phyloP scores from a whole-genome alignment of 2,329 filamentous ascomycete genomes.

The Hortaea sp. region DNA sequence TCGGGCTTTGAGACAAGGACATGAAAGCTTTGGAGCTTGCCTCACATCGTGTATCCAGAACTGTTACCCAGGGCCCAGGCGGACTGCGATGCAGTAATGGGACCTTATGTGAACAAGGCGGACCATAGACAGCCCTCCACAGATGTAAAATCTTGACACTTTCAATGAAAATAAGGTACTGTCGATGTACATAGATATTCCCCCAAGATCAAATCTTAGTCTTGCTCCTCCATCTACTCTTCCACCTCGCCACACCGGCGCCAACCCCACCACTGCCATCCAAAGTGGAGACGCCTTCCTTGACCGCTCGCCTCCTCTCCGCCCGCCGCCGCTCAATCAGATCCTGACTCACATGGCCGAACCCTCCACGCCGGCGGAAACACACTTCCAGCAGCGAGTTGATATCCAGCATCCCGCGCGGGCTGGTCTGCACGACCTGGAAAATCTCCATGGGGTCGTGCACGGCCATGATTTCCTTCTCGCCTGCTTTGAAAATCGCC shows the following conservation, averaged over 20 bases:
- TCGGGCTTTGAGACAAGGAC: too few relatives aligned
- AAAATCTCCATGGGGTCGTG: slow-evolving; percentile 91
- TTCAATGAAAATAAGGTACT: background rate
- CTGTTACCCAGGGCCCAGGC: too few relatives aligned
- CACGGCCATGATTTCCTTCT: slow-evolving; percentile 67
- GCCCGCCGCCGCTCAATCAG: slow-evolving; percentile 67
- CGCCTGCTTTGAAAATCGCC: slow-evolving; percentile 81
- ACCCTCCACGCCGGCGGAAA: slow-evolving; percentile 54
- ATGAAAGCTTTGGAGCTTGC: too few relatives aligned
- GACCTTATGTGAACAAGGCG: too few relatives aligned
- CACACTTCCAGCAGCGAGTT: slow-evolving; percentile 75
- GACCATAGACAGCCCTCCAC: too few relatives aligned
- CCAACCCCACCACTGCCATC: background rate
- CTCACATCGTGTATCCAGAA: too few relatives aligned
- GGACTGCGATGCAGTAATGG: too few relatives aligned
- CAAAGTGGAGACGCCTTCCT: slow-evolving; percentile 11
- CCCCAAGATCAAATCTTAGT: background rate
- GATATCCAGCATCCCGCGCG: slow-evolving; percentile 69
- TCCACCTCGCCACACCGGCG: slow-evolving; percentile 1
- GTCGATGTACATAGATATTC: background rate
- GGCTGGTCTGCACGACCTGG: slow-evolving; percentile 81
- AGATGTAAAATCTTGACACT: too few relatives aligned
- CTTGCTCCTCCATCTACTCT: slow-evolving; percentile 4
- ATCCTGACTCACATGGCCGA: slow-evolving; percentile 71
- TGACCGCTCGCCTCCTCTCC: slow-evolving; percentile 40